Conservation (phyloP, 192 early-diverging fungal genomes). For the Backusella australiensis region DNA sequence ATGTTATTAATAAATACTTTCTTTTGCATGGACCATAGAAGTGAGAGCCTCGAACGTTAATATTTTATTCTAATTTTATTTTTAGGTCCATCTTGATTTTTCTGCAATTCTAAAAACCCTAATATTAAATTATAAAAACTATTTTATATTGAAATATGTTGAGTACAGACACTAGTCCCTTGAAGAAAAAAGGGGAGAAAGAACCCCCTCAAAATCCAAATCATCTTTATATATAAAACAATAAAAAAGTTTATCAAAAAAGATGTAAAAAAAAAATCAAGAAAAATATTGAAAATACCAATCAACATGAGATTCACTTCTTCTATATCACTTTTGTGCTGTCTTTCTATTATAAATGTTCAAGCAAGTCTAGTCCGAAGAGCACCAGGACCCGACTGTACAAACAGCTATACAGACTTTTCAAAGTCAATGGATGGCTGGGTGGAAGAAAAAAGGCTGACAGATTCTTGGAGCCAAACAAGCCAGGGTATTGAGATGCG, state of each 20-base stretch:
- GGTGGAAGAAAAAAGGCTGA: not conserved
- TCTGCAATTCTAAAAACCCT: not conserved
- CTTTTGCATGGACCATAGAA: not conserved
- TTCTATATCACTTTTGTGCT: not conserved
- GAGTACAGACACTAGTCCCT: not conserved
- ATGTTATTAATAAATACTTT: not conserved
- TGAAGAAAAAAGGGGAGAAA: not conserved
- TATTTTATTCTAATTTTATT: not conserved
- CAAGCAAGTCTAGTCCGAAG: not conserved
- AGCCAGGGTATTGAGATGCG: constrained; percentile 7
- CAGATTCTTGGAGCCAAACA: not conserved
- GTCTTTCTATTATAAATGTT: not conserved
- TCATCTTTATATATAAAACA: not conserved
- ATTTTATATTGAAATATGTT: constrained; percentile 5
- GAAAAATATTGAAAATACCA: not conserved
- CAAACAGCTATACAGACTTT: not conserved
- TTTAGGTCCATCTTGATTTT: not conserved
- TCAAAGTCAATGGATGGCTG: not conserved
- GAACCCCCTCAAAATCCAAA: not conserved
- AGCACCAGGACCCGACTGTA: not conserved
- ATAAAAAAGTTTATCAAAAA: not conserved
- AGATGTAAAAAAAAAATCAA: not conserved
- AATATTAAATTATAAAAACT: constrained; percentile 1
- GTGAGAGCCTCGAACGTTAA: not conserved
- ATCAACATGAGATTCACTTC: not conserved